Evolutionary conservation across 331 rosid genomes (phyloP), one percentile per base, ranked within the genome.

Genomic region (Ulmus americana): DNA sequence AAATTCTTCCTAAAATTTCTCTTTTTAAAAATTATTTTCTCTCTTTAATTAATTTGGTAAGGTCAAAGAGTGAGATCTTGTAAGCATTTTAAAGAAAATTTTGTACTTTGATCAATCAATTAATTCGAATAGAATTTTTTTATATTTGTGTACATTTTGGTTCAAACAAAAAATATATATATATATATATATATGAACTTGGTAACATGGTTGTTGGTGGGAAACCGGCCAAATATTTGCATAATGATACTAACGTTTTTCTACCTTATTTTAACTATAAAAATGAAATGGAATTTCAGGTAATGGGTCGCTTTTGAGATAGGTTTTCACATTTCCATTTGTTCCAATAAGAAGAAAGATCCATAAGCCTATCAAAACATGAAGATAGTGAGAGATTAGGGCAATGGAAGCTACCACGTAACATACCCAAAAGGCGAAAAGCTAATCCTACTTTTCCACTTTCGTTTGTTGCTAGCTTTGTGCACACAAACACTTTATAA

Each of bases 361-460:
- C 16, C 1, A 10, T 57, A 10, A 40, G 45, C 42, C 44, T 28
- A 49, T 35, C 47, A 13, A 13, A 46, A 47, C 20, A 5, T 16
- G 13, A 11, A 1, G 70, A 48, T 12, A 43, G 40, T 11, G 40
- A 65, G 51, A 53, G 18, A 11, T 67, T 59, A 68, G 61, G 88
- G 81, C 61, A 55, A 14, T 6, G 54, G 70, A 71, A 67, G 68
- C 43, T 12, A 59, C 85, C 85, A 69, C 84, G 89, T 75, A 45
- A 20, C 7, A 43, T 46, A 39, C 66, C 14, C 39, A 72, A 70
- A 73, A 61, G 51, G 44, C 44, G 6, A 65, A 80, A 75, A 76
- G 16, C 55, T 51, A 63, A 54, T 63, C 53, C 20, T 64, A 75
- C 73, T 74, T 81, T 79, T 38, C 70, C 69, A 70, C 80, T 72